Base-by-base conservation (phyloP, 768 basidiomycete species). In the Podaxis sp. region DNA sequence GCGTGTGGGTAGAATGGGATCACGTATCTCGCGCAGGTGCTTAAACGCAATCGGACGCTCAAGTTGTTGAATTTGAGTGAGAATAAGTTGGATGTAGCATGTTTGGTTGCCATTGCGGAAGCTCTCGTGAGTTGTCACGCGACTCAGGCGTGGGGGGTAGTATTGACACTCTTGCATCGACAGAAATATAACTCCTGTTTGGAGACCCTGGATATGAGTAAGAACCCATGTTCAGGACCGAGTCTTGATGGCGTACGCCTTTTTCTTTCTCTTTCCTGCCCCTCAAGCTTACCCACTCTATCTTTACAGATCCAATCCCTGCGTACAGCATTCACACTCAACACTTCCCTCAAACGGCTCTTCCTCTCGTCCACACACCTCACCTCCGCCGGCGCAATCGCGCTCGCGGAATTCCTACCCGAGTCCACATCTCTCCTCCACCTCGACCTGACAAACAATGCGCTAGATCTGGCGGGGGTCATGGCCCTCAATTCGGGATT, bases 1-100 rank as follows among this genome's bases (percentile, higher is more conserved):
- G 29, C 29, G 33, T 9, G 33, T 64, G 85, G 57, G 83, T 52
- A 83, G 82, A 84, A 74, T 47, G 96, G 96, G 0, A 89, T 98
- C 38, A 85, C 84, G 0, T 98, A 97, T 70, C 85, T 98, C 53
- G 90, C 95, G 0, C 96, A 98, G 74, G 96, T 98, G 0, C 79
- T 98, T 65, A 98, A 98, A 71, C 88, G 96, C 40, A 98, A 99
- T 74, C 81, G 95, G 49, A 98, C 96, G 2, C 79, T 98, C 49
- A 97, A 96, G 74, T 89, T 98, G 4, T 81, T 98, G 25, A 98
- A 98, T 73, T 76, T 98, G 56, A 90, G 91, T 69, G 96, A 98
- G 72, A 98, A 98, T 73, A 94, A 91, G 72, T 84, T 99, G 4
- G 96, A 96, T 61, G 84, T 91, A 0, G 77, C 82, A 8, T 93